Evolutionary conservation across 768 basidiomycete genomes (phyloP).

Genomic region (Podaxis rugospora): DNA sequence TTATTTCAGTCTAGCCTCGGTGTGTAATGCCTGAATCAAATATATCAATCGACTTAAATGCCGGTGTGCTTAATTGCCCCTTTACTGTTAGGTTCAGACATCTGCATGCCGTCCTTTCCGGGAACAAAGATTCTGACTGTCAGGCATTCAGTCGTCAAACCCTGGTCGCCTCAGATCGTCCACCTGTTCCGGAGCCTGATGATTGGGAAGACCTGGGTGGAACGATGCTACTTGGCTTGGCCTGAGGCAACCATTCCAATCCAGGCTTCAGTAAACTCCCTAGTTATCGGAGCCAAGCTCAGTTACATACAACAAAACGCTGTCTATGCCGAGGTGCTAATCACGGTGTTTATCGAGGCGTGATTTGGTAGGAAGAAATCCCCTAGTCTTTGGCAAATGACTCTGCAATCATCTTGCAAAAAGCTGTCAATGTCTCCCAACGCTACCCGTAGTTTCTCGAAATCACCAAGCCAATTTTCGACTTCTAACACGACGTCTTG

Average conservation of each 20-base stretch:
- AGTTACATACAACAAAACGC: too few relatives aligned
- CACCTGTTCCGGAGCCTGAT: not conserved
- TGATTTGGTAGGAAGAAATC: too few relatives aligned
- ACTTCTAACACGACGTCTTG: not conserved
- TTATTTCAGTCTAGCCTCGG: not conserved
- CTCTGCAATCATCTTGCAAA: not conserved
- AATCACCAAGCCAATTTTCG: not conserved
- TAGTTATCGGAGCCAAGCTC: too few relatives aligned
- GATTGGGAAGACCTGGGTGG: not conserved
- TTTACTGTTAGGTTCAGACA: not conserved
- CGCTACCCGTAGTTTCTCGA: not conserved
- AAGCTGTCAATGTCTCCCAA: not conserved
- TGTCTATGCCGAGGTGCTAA: too few relatives aligned
- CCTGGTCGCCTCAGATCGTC: not conserved
- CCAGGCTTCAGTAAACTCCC: too few relatives aligned
- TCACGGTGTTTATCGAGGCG: too few relatives aligned
- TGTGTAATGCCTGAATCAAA: not conserved
- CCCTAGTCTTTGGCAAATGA: too few relatives aligned
- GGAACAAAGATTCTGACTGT: not conserved
- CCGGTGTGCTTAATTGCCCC: not conserved
- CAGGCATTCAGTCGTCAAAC: not conserved
- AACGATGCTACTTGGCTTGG: too few relatives aligned
- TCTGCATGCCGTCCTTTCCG: too few relatives aligned
- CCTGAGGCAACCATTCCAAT: too few relatives aligned
- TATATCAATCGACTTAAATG: not conserved